Base-by-base conservation (phyloP, 352 stramenopile species). In the Pythium vanterpoolii region DNA sequence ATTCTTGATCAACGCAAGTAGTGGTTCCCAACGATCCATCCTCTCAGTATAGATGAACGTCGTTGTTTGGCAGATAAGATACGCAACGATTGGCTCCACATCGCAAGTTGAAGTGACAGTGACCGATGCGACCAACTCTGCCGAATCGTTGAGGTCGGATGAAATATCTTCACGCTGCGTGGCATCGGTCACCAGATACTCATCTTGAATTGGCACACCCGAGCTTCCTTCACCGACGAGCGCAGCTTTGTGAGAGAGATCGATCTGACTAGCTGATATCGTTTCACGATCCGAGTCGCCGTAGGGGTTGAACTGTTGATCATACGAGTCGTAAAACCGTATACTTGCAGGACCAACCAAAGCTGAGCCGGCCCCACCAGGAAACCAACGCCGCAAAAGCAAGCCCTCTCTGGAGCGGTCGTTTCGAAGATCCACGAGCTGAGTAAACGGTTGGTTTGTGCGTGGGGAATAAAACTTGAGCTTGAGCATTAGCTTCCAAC, bases 401-500 rank as follows among this genome's bases (percentile, higher is more conserved):
- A 93, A 68, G 2, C 75, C 86, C 60, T 93, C 80, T 16, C 76
- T 54, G n/a, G 82, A 90, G 4, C 84, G 74, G 60, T 93, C 83
- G 16, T 77, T 77, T 18, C 73, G 66, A n/a, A 95, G 65, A 57
- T 91, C 72, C 23, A 95, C 89, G 1, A 93, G 69, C 19, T 71
- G 64, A 1, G 93, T 46, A 47, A 91, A 76, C 6, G 86, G 83
- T 28, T 88, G 67, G 24, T 90, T 79, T 1, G 76, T 82, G 21
- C 71, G 71, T 1, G 79, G 79, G 9, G 82, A 90, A 57, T 95
- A 90, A 67, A 95, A 93, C 16, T 78, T 74, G 38, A 95, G 69
- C 59, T 90, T 92, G 1, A 93, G 73, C 62, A 95, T 87, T 2
- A 93, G 45, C 52, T 79, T 85, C 86, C 86, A 95, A 60, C 83